Base-by-base conservation (phyloP, 805 yeast species). In the Candida silvicultrix region DNA sequence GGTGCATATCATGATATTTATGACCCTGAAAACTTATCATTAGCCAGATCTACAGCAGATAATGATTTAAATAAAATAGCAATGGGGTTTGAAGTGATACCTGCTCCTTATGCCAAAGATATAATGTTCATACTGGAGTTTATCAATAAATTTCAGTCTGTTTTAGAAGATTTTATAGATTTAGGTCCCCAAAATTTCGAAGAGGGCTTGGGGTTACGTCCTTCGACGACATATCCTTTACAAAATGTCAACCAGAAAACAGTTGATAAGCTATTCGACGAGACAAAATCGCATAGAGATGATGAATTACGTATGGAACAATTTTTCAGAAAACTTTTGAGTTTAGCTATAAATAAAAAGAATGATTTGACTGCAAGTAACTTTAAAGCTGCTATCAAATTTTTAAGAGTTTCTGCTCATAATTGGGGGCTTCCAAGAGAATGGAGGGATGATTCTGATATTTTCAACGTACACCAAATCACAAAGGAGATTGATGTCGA, bases 141-240 rank as follows among this genome's bases (percentile, higher is more conserved):
- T 20, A 41, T 49, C 21, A 39, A 51, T 20, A 57, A 54, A 45
- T 59, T 58, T 42, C 54, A 48, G 39, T 19, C 34, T 4, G 23
- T 46, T 10, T 57, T 59, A 34, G 18, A 19, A 2, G 53, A 46
- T 15, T 25, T 57, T 8, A 52, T 49, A 4, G 55, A 53, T 38
- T 34, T 59, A 28, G 56, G 57, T 1, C 59, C 60, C 10, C 62
- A 56, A 36, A 62, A 59, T 43, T 34, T 59, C n/a, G 59, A 56
- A 38, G 44, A 42, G 32, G 64, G 63, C 11, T 49, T 59, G 22
- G 44, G 40, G 12, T 44, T 59, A 9, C 38, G 38, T 14, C 35
- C 47, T 18, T 44, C 49, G 28, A 38, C 41, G 8, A 42, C 41
- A 21, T 52, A 50, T 18, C 42, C 49, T 5, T 2, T 55, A 8